Conservation (phyloP, 2,329 filamentous ascomycete genomes). For the Celoporthe dispersa region DNA sequence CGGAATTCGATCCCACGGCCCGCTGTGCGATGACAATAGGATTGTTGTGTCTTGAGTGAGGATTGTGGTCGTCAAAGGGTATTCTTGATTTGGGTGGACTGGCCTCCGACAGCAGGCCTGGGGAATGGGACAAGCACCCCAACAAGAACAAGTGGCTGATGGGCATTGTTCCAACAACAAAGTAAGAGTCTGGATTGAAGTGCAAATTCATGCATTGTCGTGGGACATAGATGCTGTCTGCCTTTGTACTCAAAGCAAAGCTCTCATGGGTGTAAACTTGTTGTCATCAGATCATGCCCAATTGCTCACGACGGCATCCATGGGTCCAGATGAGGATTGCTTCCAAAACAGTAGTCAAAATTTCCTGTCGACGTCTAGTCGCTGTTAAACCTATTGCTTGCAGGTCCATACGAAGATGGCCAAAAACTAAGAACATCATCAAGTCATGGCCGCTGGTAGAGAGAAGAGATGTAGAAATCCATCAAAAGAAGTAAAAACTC, state of each 20-base stretch:
- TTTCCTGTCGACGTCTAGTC: background rate
- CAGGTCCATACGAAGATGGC: background rate
- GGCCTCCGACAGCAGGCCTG: background rate
- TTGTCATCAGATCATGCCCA: background rate
- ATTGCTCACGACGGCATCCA: background rate
- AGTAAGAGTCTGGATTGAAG: background rate
- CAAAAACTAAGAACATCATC: background rate
- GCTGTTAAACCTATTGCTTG: background rate
- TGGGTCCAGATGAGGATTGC: background rate
- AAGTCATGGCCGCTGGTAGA: constrained; percentile 6
- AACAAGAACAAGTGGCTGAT: background rate
- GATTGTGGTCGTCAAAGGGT: background rate
- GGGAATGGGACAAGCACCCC: background rate
- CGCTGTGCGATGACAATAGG: background rate
- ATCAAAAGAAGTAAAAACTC: constrained; percentile 1
- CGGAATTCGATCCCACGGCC: background rate
- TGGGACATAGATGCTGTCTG: background rate
- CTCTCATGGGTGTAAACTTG: background rate
- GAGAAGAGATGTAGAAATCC: background rate
- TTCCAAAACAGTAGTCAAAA: background rate
- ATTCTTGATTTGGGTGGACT: background rate
- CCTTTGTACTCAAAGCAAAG: background rate
- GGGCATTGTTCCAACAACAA: background rate
- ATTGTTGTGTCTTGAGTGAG: background rate
- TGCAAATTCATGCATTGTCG: background rate